phyloP scores from a whole-genome alignment of 306 rosid species.

The Quillaja saponaria region DNA sequence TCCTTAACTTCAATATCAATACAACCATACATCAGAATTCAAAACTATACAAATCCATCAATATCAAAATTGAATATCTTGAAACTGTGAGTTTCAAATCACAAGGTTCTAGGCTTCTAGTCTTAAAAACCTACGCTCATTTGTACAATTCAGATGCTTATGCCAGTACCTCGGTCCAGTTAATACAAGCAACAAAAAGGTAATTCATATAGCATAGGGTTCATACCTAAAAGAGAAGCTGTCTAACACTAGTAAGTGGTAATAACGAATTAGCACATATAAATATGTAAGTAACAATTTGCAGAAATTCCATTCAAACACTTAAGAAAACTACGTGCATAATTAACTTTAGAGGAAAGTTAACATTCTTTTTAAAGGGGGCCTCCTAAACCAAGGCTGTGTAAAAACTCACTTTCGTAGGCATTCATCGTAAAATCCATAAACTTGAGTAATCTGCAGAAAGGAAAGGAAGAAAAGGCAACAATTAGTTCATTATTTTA shows the following conservation, averaged over 20 bases:
- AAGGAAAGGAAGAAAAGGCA: conserved; percentile 13
- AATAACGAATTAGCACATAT: no score
- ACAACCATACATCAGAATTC: conserved; percentile 1
- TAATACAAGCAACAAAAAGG: background rate
- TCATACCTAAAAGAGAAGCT: no score
- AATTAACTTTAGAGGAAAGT: conserved; percentile 13
- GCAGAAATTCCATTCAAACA: conserved; percentile 17
- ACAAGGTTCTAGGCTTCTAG: background rate
- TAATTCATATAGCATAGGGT: no score
- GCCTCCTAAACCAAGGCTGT: conserved; percentile 28
- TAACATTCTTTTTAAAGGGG: no score
- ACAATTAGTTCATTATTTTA: conserved; percentile 34
- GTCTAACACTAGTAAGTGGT: no score
- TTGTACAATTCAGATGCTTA: background rate
- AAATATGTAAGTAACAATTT: background rate
- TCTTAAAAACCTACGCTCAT: background rate
- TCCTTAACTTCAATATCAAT: background rate
- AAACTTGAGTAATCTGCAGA: conserved; percentile 89
- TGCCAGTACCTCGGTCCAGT: background rate
- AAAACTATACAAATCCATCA: conserved; percentile 14
- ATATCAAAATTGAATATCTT: conserved; percentile 2
- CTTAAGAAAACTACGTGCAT: conserved; percentile 5
- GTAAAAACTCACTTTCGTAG: conserved; percentile 76
- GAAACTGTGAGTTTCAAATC: background rate
- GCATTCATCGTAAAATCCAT: conserved; percentile 97